Conservation (phyloP, 1,284 basidiomycete genomes). For the Pseudozyma flocculosa region DNA sequence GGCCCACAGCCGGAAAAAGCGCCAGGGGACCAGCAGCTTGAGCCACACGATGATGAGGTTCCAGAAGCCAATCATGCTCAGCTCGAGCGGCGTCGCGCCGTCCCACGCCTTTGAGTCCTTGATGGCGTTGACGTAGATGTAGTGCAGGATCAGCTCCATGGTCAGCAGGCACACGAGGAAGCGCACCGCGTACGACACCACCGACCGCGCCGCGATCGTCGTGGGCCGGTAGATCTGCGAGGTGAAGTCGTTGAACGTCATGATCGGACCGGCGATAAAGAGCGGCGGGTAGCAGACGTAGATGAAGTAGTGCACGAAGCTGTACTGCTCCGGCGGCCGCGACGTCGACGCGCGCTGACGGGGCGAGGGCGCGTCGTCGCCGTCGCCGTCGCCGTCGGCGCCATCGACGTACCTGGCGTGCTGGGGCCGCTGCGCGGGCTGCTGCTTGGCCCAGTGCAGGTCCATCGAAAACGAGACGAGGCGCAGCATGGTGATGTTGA, state of each 20-base stretch:
- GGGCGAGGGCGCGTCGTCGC: conserved; percentile 13
- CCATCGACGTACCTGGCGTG: too few species aligned
- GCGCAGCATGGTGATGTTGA: conserved; percentile 96
- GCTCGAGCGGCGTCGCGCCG: conserved; percentile 73
- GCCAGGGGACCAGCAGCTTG: conserved; percentile 96
- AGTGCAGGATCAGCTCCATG: conserved; percentile 90
- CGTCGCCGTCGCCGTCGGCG: too few species aligned
- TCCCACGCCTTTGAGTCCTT: conserved; percentile 76
- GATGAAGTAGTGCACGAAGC: conserved; percentile 66
- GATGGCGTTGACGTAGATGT: conserved; percentile 95
- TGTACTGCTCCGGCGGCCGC: conserved; percentile 62
- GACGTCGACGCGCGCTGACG: conserved; percentile 26
- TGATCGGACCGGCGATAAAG: conserved; percentile 93
- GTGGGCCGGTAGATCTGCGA: conserved; percentile 69
- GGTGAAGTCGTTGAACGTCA: conserved; percentile 92
- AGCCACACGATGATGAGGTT: conserved; percentile 95
- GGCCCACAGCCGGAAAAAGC: conserved; percentile 95
- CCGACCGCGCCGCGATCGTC: conserved; percentile 31
- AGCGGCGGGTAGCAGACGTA: conserved; percentile 88
- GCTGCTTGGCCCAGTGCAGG: conserved; percentile 69
- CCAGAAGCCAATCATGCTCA: conserved; percentile 96
- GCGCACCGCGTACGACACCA: conserved; percentile 68
- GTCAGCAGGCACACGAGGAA: conserved; percentile 74
- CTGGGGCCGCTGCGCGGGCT: conserved; percentile 7
- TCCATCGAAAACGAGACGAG: conserved; percentile 91